phyloP scores from a whole-genome alignment of 129 eudicot species.

The Dittrichia graveolens region DNA sequence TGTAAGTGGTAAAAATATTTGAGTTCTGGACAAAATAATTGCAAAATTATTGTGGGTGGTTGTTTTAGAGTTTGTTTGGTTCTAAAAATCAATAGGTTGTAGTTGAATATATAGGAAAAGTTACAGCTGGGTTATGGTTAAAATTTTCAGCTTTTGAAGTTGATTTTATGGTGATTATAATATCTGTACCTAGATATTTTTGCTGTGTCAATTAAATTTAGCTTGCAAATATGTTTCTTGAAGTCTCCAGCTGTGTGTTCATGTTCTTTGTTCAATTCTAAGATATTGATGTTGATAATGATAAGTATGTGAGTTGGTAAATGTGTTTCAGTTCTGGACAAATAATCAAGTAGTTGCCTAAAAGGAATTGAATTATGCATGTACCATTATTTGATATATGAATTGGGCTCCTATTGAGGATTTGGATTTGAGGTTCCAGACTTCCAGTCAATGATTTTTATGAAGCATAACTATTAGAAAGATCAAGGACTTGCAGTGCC shows the following conservation, averaged over 20 bases:
- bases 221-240: not conserved
- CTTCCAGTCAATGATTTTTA: too few relatives aligned
- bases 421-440: too few relatives aligned
- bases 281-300: not conserved
- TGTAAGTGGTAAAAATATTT: too few relatives aligned
- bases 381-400: not conserved
- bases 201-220: conserved; percentile 3
- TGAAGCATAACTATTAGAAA: too few relatives aligned
- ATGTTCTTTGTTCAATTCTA: not conserved
- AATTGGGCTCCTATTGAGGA: not conserved
- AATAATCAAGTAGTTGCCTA: not conserved
- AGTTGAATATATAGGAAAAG: too few relatives aligned
- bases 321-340: not conserved
- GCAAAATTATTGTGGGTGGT: too few relatives aligned
- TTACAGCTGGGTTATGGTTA: too few relatives aligned
- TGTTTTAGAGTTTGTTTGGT: too few relatives aligned
- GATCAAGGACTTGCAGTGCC: too few relatives aligned
- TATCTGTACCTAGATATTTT: not conserved
- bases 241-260: not conserved
- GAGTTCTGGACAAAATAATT: too few relatives aligned
- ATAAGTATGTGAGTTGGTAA: not conserved
- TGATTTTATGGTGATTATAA: not conserved
- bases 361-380: not conserved
- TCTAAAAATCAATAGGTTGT: too few relatives aligned
- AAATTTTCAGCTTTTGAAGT: not conserved